Conservation (phyloP, 148 eudicot species). For the Rheum nobile region DNA sequence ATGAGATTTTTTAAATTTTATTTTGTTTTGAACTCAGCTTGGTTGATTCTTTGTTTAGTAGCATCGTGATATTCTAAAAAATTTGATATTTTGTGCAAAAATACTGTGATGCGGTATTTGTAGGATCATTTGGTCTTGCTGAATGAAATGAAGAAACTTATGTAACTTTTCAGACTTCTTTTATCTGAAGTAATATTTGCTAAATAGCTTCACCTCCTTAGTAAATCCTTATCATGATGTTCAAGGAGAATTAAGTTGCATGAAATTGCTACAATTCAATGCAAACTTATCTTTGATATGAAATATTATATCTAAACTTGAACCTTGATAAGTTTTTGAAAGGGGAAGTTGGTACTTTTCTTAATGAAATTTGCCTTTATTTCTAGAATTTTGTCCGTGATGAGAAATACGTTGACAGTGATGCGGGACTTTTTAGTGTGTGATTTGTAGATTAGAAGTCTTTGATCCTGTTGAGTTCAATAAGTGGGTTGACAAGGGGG, state of each 20-base stretch:
- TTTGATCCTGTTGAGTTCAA: constrained; percentile 52
- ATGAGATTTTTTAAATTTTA: not conserved
- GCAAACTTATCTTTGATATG: not conserved
- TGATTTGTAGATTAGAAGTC: constrained; percentile 55
- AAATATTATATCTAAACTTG: not conserved
- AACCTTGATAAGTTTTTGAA: not conserved
- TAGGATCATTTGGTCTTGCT: no score
- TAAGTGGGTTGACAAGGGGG: constrained; percentile 70
- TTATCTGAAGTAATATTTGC: no score
- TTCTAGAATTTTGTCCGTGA: not conserved
- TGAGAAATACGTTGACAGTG: constrained; percentile 1
- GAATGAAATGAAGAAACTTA: no score
- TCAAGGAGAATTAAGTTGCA: no score
- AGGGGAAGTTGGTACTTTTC: not conserved
- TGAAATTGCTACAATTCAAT: no score
- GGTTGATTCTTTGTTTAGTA: not conserved
- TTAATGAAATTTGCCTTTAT: not conserved
- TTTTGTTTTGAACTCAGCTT: not conserved
- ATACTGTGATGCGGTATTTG: not conserved
- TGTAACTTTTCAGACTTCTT: no score
- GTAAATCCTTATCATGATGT: no score
- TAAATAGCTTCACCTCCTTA: no score
- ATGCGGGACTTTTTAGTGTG: constrained; percentile 11
- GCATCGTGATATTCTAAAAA: not conserved
- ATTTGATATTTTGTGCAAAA: not conserved